Evolutionary conservation across 2,329 filamentous ascomycete genomes (phyloP), one percentile per base, ranked within the genome.

Genomic region (Fusarium sp.): DNA sequence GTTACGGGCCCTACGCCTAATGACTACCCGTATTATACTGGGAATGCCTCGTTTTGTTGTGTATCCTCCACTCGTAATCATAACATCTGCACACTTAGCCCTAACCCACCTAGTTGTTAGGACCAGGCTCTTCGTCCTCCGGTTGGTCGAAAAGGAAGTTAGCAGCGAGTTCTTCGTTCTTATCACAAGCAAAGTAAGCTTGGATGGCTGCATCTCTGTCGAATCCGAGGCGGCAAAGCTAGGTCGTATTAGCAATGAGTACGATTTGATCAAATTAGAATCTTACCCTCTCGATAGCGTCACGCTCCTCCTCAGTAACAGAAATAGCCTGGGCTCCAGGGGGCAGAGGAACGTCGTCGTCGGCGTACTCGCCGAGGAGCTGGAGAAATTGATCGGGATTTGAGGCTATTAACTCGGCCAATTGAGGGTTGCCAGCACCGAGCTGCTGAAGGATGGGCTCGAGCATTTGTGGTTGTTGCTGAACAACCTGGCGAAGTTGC

Each of bases 81-180:
- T 73, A 73, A 71, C 43, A 55, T 51, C 60, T 48, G 56, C 82
- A 79, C 42, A 70, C 11, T 63, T 63, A 32, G 40, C 43, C 59
- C 40, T 46, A 37, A 34, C 34, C 62, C 40, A 42, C 43, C 40
- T 71, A 68, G 79, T 81, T 85, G 75, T 84, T 82, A 65, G 81
- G 78, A 12, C 81, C 77, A 32, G 84, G 82, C 61, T 92, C 90
- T 37, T 93, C 91, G 49, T 98, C 94, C 66, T 97, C 94, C 12
- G 94, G 94, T 82, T 98, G 94, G 76, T 99, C 96, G 78, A 99
- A 99, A 64, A 99, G 86, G 82, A 98, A 98, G 83, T 99, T 99
- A 70, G 96, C 96, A 1, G 96, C 96, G 54, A 99, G 87, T 82
- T 99, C 96, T 83, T 99, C 96, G 80, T 99, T 98, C 88, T 98